These are phyloP conservation scores for Leccinum disarticulatum DNA, from an alignment of 768 basidiomycete genomes.

Conservation along the genomic window DNA sequence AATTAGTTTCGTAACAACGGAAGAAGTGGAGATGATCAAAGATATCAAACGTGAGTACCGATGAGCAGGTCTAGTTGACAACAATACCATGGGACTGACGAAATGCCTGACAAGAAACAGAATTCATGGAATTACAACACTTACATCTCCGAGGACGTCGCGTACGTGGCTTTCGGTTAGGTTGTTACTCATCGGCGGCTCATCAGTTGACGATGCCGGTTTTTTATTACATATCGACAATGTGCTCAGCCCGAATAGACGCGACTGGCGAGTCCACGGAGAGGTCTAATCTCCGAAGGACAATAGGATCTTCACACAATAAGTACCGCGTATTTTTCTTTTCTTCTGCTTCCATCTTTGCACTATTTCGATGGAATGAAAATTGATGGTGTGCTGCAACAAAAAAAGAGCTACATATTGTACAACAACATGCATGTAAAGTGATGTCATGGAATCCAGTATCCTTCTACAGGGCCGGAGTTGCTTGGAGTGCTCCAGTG, in stretches of 20 bases:
- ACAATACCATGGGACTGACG: neutral
- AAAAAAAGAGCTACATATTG: too few relatives aligned
- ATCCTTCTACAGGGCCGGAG: too few relatives aligned
- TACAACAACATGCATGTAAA: too few relatives aligned
- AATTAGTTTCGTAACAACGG: conserved; percentile 95
- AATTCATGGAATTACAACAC: conserved; percentile 75
- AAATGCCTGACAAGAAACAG: conserved; percentile 31
- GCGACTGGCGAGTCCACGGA: conserved; percentile 14
- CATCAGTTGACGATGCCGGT: conserved; percentile 7
- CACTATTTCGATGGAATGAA: conserved; percentile 9
- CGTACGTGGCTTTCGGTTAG: conserved; percentile 47
- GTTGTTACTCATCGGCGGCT: conserved; percentile 5
- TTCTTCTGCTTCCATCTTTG: neutral
- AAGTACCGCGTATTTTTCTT: neutral
- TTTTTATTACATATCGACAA: conserved; percentile 1
- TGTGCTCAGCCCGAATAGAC: conserved; percentile 66
- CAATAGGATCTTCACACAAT: too few relatives aligned
- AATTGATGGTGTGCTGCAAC: conserved; percentile 16
- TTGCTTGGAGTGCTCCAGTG: too few relatives aligned
- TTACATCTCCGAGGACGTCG: conserved; percentile 95
- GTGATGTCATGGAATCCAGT: too few relatives aligned
- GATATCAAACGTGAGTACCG: conserved; percentile 88
- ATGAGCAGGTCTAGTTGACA: neutral
- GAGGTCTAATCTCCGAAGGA: too few relatives aligned
- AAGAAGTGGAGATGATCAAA: conserved; percentile 87